Percentiles rank a stretch among this genome's conserved stretches.
phyloP scores from a whole-genome alignment of 257 asterid genomes.

The Scutellaria barbata region DNA sequence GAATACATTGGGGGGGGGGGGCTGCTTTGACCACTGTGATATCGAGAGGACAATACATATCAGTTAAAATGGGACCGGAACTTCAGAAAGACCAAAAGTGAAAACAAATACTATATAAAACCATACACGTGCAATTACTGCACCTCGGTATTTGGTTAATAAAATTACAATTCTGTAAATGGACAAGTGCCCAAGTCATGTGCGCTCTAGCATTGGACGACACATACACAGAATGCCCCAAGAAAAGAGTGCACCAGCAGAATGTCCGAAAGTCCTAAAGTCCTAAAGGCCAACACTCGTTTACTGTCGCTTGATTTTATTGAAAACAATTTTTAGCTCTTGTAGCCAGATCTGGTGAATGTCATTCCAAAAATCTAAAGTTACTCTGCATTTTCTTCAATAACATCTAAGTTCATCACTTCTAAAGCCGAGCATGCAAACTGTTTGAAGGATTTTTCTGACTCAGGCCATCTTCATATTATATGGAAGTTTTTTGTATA shows the following conservation, averaged over 20 bases:
- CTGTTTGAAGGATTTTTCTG: background rate
- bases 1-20: too few relatives aligned
- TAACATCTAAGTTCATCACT: slow-evolving; percentile 1
- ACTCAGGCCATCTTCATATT: background rate
- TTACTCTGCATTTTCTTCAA: background rate
- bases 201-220: background rate
- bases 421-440: background rate
- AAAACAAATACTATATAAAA: background rate
- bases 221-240: too few relatives aligned
- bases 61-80: background rate
- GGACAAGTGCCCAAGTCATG: background rate
- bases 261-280: background rate
- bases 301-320: background rate
- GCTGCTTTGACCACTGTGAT: too few relatives aligned
- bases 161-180: too few relatives aligned
- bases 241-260: background rate
- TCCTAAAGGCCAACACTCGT: background rate
- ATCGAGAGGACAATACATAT: background rate
- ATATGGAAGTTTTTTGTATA: background rate
- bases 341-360: background rate
- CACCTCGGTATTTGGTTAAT: background rate
- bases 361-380: background rate
- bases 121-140: background rate
- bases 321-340: background rate
- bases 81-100: background rate